A percentile compares a stretch with the other conserved stretches of the same genome.
Conservation (phyloP, 2,329 filamentous ascomycete species). For the Xylaria sp. region DNA sequence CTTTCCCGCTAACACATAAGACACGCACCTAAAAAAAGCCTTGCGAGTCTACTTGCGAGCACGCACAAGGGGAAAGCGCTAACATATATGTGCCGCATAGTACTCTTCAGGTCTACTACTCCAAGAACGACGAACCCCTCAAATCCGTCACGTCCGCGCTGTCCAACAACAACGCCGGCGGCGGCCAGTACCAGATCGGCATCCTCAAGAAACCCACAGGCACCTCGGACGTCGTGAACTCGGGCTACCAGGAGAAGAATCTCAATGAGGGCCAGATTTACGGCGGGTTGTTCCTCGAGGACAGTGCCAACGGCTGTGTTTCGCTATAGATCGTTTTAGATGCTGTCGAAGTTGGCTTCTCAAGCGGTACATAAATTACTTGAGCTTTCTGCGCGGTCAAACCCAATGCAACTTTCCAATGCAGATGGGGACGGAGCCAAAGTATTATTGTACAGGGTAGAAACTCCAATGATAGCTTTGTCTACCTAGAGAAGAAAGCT, state of each 20-base stretch:
- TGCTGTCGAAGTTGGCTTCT: not conserved
- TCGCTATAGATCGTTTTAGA: constrained; percentile 50
- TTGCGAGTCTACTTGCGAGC: too few relatives aligned
- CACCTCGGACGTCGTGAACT: constrained; percentile 61
- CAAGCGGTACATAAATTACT: not conserved
- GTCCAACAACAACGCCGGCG: constrained; percentile 63
- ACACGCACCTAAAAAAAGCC: too few relatives aligned
- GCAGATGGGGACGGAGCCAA: too few relatives aligned
- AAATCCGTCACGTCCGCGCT: constrained; percentile 58
- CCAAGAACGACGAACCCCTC: constrained; percentile 59
- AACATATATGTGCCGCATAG: constrained; percentile 49
- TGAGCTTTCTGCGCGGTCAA: too few relatives aligned
- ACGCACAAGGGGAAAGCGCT: not conserved
- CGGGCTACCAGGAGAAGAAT: constrained; percentile 59
- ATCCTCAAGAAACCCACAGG: constrained; percentile 68
- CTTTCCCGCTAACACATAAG: not conserved
- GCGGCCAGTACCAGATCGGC: constrained; percentile 67
- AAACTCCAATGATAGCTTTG: too few relatives aligned
- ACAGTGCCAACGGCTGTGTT: constrained; percentile 56
- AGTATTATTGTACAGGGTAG: too few relatives aligned
- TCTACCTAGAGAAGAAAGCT: too few relatives aligned
- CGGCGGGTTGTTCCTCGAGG: constrained; percentile 63
- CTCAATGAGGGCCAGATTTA: constrained; percentile 63
- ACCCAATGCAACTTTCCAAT: too few relatives aligned
- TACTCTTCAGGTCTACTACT: constrained; percentile 68